Conservation (phyloP, 1,284 basidiomycete genomes). For the Ustilago hordei region DNA sequence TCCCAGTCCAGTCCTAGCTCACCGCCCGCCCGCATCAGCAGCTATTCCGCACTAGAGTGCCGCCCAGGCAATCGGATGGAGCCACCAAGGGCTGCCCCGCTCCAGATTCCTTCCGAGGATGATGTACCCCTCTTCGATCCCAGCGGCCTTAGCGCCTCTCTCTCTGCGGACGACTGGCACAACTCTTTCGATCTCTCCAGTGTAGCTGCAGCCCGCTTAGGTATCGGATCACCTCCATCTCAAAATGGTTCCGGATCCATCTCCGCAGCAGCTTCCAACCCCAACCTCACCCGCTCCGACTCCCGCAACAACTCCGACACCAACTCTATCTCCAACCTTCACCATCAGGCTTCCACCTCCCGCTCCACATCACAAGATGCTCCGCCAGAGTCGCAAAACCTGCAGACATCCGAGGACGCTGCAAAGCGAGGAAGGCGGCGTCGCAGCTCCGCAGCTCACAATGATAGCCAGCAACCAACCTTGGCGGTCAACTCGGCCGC, state of each 20-base stretch:
- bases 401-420: constrained; percentile 1
- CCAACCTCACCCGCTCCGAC: constrained; percentile 38
- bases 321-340: constrained; percentile 11
- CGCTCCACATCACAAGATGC: constrained; percentile 16
- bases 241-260: constrained; percentile 28
- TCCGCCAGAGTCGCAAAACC: neutral
- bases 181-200: constrained; percentile 47
- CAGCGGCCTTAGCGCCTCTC: constrained; percentile 51
- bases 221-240: constrained; percentile 43
- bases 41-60: constrained; percentile 20
- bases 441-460: constrained; percentile 31
- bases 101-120: constrained; percentile 53
- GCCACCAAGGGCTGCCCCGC: constrained; percentile 37
- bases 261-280: constrained; percentile 26
- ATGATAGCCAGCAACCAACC: constrained; percentile 8
- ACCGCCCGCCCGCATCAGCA: constrained; percentile 1
- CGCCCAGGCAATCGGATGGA: constrained; percentile 45
- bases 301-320: constrained; percentile 29
- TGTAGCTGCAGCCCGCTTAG: constrained; percentile 49
- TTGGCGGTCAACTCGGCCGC: constrained; percentile 2
- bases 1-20: constrained; percentile 2
- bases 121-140: constrained; percentile 53
- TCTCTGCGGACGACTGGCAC: constrained; percentile 53
- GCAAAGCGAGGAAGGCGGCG: constrained; percentile 38
- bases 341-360: constrained; percentile 7